Conservation (phyloP, 2,329 filamentous ascomycete species). For the Ophidiomyces ophidiicola region DNA sequence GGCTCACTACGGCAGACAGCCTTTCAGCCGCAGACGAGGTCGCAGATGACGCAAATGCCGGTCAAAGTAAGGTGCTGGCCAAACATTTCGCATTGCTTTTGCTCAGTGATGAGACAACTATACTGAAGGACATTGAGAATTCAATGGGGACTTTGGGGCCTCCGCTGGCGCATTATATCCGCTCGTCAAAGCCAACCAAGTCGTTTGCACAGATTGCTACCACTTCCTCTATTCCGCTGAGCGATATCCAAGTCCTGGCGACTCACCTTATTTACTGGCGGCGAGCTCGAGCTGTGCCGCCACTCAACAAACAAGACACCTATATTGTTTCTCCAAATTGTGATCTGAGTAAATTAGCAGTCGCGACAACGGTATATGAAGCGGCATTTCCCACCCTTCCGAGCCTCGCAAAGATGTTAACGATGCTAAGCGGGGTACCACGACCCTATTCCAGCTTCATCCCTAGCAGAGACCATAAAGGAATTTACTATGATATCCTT, state of each 20-base stretch:
- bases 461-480: slow-evolving; percentile 75
- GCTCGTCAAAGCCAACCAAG: slow-evolving; percentile 48
- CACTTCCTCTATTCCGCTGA: slow-evolving; percentile 53
- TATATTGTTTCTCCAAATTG: slow-evolving; percentile 90
- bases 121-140: slow-evolving; percentile 56
- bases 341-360: slow-evolving; percentile 57
- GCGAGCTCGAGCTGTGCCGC: slow-evolving; percentile 78
- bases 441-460: slow-evolving; percentile 73
- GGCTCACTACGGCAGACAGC: slow-evolving; percentile 76
- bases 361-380: slow-evolving; percentile 60
- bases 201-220: slow-evolving; percentile 60
- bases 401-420: slow-evolving; percentile 74
- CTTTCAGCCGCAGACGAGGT: slow-evolving; percentile 57
- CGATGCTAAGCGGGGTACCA: slow-evolving; percentile 65
- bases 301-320: slow-evolving; percentile 75
- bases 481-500: slow-evolving; percentile 77
- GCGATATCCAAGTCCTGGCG: slow-evolving; percentile 74
- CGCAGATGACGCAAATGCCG: slow-evolving; percentile 45
- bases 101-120: slow-evolving; percentile 67
- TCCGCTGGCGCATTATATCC: slow-evolving; percentile 62
- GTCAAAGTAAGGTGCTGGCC: slow-evolving; percentile 50
- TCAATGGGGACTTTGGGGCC: slow-evolving; percentile 64
- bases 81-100: slow-evolving; percentile 80
- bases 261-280: slow-evolving; percentile 95
- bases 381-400: slow-evolving; percentile 72